A percentile compares a stretch with the other conserved stretches of the same genome.
Conservation (phyloP, 2,329 filamentous ascomycete species). For the Purpureocillium lavendulum region DNA sequence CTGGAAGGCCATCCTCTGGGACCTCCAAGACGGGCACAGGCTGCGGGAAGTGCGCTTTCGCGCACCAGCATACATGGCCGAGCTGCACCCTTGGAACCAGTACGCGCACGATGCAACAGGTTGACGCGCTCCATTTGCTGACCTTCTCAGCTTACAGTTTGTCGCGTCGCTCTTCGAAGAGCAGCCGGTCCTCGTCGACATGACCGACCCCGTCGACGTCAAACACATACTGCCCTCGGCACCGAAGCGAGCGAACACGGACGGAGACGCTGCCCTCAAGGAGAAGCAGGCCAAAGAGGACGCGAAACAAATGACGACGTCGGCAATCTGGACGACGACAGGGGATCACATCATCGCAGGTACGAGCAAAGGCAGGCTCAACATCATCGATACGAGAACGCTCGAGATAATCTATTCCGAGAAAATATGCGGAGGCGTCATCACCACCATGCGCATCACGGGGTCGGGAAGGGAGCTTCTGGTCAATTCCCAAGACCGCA, state of each 20-base stretch:
- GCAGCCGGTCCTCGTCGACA: conserved; percentile 79
- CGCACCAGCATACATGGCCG: conserved; percentile 90
- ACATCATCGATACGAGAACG: conserved; percentile 81
- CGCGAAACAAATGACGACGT: conserved; percentile 90
- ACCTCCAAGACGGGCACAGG: conserved; percentile 61
- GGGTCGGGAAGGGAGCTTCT: conserved; percentile 76
- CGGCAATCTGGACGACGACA: conserved; percentile 76
- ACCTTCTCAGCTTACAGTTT: conserved; percentile 60
- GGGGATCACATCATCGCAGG: conserved; percentile 87
- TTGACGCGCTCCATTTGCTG: conserved; percentile 6
- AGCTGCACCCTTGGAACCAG: conserved; percentile 88
- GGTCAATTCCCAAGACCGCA: conserved; percentile 87
- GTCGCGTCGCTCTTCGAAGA: conserved; percentile 92
- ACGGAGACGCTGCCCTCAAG: conserved; percentile 59
- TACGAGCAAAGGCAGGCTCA: conserved; percentile 92
- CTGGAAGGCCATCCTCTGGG: conserved; percentile 96
- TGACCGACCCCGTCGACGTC: conserved; percentile 58
- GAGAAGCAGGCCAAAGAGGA: conserved; percentile 89
- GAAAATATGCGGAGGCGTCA: conserved; percentile 77
- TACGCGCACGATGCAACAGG: conserved; percentile 26
- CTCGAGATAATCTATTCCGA: conserved; percentile 82
- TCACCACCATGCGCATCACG: conserved; percentile 80
- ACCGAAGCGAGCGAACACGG: conserved; percentile 64
- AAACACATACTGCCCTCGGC: conserved; percentile 75
- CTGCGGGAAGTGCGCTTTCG: conserved; percentile 84